These are phyloP conservation scores for Spergularia bocconei DNA, from an alignment of 148 eudicot species.

Conservation along the genomic window DNA sequence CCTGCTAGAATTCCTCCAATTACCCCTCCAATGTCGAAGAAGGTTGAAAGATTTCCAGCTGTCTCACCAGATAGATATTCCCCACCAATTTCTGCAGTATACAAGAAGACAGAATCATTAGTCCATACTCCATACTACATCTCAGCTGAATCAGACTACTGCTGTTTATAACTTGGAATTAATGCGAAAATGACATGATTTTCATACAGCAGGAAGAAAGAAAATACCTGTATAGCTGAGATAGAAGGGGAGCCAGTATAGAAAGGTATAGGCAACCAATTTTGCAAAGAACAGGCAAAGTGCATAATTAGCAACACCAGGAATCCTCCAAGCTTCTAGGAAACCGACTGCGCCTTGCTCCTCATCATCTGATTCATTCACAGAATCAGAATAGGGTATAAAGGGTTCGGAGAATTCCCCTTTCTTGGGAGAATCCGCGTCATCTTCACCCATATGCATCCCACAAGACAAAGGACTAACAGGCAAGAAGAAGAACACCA, in stretches of 20 bases:
- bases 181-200: background rate
- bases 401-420: conserved; percentile 45
- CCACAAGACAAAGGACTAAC: conserved; percentile 72
- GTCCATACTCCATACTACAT: background rate
- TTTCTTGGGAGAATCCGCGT: conserved; percentile 35
- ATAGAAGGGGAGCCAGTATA: conserved; percentile 97
- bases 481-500: conserved; percentile 61
- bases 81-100: conserved; percentile 73
- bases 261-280: conserved; percentile 84
- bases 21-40: conserved; percentile 92
- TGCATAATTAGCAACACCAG: conserved; percentile 88
- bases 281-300: conserved; percentile 90
- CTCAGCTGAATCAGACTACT: too few relatives aligned
- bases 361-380: conserved; percentile 11
- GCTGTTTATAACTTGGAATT: too few relatives aligned
- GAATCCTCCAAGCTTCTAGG: conserved; percentile 84
- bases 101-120: background rate
- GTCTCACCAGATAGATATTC: conserved; percentile 71
- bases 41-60: conserved; percentile 80
- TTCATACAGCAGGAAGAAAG: background rate
- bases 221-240: conserved; percentile 76
- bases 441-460: conserved; percentile 51
- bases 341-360: conserved; percentile 61
- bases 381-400: conserved; percentile 22
- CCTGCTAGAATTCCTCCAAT: conserved; percentile 91